Evolutionary conservation across 345 rosid genomes (phyloP).

Genomic region (Eutrema heterophyllum): DNA sequence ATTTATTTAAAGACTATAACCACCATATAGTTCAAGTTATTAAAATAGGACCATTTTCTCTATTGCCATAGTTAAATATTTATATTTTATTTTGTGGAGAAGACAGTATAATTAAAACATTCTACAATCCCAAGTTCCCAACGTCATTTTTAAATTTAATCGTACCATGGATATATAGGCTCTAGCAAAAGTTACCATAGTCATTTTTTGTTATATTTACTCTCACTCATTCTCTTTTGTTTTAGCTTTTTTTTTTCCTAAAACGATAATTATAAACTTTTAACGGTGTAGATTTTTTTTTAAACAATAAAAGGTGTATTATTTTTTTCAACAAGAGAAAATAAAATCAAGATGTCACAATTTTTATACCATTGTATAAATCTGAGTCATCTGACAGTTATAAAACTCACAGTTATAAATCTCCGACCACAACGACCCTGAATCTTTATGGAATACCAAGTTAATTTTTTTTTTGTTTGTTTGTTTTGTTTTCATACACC

Average conservation of each 20-base stretch:
- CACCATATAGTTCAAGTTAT: not conserved
- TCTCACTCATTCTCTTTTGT: not conserved
- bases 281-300: too few relatives aligned
- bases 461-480: not conserved
- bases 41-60: not conserved
- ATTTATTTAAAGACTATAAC: too few relatives aligned
- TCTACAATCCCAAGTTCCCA: not conserved
- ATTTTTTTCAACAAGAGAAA: not conserved
- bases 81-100: too few relatives aligned
- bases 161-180: not conserved
- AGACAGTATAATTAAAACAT: not conserved
- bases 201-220: not conserved
- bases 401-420: not conserved
- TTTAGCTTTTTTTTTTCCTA: too few relatives aligned
- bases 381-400: too few relatives aligned
- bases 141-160: not conserved
- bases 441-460: not conserved
- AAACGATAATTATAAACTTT: too few relatives aligned
- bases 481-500: not conserved
- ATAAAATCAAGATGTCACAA: not conserved
- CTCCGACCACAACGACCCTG: conserved; percentile 17
- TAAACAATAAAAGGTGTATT: too few relatives aligned
- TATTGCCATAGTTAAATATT: not conserved
- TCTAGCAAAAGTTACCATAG: not conserved
- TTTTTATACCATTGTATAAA: not conserved